phyloP scores from a whole-genome alignment of 2,329 filamentous ascomycete genomes.

The Colletotrichum somersetense region DNA sequence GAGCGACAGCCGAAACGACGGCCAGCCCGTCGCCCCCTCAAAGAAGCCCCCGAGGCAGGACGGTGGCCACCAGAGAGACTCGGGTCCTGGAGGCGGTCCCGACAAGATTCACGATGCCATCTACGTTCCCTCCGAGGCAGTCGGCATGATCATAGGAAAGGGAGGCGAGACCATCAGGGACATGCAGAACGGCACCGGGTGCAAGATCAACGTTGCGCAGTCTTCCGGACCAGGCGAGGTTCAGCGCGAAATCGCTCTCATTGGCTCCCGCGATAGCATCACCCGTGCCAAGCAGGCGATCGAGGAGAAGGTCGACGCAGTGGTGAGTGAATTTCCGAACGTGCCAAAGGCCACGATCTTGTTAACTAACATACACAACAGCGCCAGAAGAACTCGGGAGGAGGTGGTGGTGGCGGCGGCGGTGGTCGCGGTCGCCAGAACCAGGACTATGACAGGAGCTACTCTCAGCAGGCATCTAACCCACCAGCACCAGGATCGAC shows the following conservation, averaged over 20 bases:
- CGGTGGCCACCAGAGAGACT: conserved; percentile 50
- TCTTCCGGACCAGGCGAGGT: conserved; percentile 81
- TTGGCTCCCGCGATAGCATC: conserved; percentile 83
- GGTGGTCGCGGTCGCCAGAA: conserved; percentile 58
- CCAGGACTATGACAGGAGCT: conserved; percentile 69
- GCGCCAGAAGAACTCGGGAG: conserved; percentile 67
- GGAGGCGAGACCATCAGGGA: conserved; percentile 94
- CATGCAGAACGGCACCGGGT: conserved; percentile 88
- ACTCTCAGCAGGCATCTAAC: conserved; percentile 61
- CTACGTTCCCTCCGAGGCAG: conserved; percentile 88
- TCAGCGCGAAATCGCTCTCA: conserved; percentile 87
- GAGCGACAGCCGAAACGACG: conserved; percentile 79
- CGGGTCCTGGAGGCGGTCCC: conserved; percentile 51
- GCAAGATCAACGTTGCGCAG: conserved; percentile 94
- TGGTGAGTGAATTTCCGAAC: conserved; percentile 67
- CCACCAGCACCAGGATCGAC: conserved; percentile 47
- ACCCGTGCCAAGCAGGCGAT: conserved; percentile 85
- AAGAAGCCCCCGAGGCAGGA: conserved; percentile 51
- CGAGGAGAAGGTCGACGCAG: conserved; percentile 91
- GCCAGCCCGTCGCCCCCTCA: conserved; percentile 47
- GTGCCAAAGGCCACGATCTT: not conserved
- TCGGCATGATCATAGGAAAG: conserved; percentile 97
- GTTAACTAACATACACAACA: conserved; percentile 51
- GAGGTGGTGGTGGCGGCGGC: conserved; percentile 58
- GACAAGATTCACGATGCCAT: conserved; percentile 88